Base-by-base conservation (phyloP, 2,329 filamentous ascomycete genomes). In the Macrophomina pseudophaseolina region DNA sequence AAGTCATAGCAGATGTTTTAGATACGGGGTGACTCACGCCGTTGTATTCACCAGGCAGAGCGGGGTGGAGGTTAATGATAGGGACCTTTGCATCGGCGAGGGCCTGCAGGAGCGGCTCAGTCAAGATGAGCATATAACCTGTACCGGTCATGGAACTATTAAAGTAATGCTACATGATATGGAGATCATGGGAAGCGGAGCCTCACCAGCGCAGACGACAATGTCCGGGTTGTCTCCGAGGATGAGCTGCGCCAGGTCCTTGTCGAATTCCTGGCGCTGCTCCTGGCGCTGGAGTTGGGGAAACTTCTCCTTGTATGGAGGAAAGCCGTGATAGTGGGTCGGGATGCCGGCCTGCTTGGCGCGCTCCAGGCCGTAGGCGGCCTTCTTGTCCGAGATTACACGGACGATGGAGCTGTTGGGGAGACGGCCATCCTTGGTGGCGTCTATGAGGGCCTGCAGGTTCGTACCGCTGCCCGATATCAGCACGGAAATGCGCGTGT, bases 81-180 rank as follows among this genome's bases (percentile, higher is more conserved):
- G 84, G 85, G 42, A 94, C 83, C 0, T 85, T 85, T 0, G 83
- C 86, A 12, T 77, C 80, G 40, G 86, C 84, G 7, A 97, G 75
- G 1, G 92, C 91, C 8, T 85, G 83, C 56, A 97, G 81, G 75
- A 96, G 95, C 1, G 83, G 80, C 2, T 83, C 82, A 0, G 88
- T 89, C 58, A 96, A 86, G 66, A 96, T 90, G 76, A 95, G 90
- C 92, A 96, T 96, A 86, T 91, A 96, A 2, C 93, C 93, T 64
- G 33, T 40, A 23, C 14, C 30, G 18, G 8, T 16, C 3, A 91
- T 5, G n/a, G 48, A 44, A 4, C 5, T 14, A 53, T 66, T 33
- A 48, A 48, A 56, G 33, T 30, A 54, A 16, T 42, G 7, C n/a
- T 8, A 33, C 4, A 32, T 28, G 28, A 32, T 4, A 28, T 33